phyloP scores from a whole-genome alignment of 2,329 filamentous ascomycete genomes.

The Aspergillus caelatus region DNA sequence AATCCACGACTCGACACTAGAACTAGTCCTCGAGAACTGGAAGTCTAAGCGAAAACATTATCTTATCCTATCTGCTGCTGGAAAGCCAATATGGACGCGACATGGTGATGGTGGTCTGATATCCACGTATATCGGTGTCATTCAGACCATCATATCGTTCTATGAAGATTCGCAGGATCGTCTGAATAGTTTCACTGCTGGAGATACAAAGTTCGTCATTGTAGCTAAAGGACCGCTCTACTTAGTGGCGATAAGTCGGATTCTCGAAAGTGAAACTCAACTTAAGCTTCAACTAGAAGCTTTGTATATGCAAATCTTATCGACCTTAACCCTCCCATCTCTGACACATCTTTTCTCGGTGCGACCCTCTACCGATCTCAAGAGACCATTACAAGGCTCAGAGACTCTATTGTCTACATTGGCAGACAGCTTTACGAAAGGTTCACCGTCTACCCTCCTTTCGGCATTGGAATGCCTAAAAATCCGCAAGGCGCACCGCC shows the following conservation, averaged over 20 bases:
- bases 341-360: constrained; percentile 85
- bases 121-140: constrained; percentile 90
- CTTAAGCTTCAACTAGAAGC: constrained; percentile 86
- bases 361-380: constrained; percentile 89
- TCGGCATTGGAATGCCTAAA: constrained; percentile 93
- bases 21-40: constrained; percentile 69
- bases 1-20: constrained; percentile 20
- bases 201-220: constrained; percentile 81
- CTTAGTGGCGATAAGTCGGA: constrained; percentile 86
- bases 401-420: constrained; percentile 88
- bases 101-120: constrained; percentile 89
- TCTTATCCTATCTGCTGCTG: constrained; percentile 91
- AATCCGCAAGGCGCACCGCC: constrained; percentile 82
- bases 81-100: constrained; percentile 95
- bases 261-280: constrained; percentile 90
- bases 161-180: constrained; percentile 80
- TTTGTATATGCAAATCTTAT: constrained; percentile 97
- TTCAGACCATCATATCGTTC: constrained; percentile 97
- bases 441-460: constrained; percentile 84
- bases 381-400: constrained; percentile 86
- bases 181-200: constrained; percentile 84
- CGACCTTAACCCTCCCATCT: constrained; percentile 86
- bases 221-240: constrained; percentile 84
- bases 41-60: constrained; percentile 96
- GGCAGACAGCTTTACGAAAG: constrained; percentile 90